Evolutionary conservation across 192 early-diverging fungal genomes (phyloP).

Genomic region (Mortierella hygrophila): DNA sequence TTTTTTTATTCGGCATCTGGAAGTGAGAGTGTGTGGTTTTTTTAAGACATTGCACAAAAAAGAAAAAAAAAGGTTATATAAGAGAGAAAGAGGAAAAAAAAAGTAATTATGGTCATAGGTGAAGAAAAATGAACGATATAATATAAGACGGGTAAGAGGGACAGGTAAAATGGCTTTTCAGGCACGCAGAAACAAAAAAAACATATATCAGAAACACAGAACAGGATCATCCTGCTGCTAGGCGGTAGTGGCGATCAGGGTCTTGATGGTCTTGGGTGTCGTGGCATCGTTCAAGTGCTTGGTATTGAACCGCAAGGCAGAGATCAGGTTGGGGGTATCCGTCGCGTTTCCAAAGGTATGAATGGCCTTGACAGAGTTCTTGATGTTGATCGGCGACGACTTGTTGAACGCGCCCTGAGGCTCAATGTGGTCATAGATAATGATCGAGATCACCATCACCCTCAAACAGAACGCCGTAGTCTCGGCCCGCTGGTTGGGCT

Average conservation of each 20-base stretch:
- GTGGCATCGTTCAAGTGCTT: constrained; percentile 85
- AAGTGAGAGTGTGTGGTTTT: neutral
- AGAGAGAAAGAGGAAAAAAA: neutral
- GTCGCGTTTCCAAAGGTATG: constrained; percentile 70
- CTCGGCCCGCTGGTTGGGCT: constrained; percentile 69
- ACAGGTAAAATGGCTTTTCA: constrained; percentile 4
- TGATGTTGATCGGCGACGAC: constrained; percentile 83
- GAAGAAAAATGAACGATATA: neutral
- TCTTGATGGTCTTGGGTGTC: constrained; percentile 79
- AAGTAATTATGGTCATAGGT: constrained; percentile 1
- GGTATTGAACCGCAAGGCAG: constrained; percentile 81
- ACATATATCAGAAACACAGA: neutral
- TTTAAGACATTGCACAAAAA: neutral
- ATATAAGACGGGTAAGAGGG: neutral
- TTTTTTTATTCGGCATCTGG: neutral
- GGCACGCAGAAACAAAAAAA: constrained; percentile 4
- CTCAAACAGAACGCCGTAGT: constrained; percentile 83
- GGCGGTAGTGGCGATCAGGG: constrained; percentile 53
- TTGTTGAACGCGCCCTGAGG: constrained; percentile 82
- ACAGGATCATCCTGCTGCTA: neutral
- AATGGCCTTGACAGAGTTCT: constrained; percentile 73
- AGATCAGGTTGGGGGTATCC: constrained; percentile 72
- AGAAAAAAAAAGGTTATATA: neutral
- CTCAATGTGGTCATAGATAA: constrained; percentile 93
- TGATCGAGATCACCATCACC: constrained; percentile 89